Conservation (phyloP, 768 basidiomycete genomes). For the Trametes cinnabarina region DNA sequence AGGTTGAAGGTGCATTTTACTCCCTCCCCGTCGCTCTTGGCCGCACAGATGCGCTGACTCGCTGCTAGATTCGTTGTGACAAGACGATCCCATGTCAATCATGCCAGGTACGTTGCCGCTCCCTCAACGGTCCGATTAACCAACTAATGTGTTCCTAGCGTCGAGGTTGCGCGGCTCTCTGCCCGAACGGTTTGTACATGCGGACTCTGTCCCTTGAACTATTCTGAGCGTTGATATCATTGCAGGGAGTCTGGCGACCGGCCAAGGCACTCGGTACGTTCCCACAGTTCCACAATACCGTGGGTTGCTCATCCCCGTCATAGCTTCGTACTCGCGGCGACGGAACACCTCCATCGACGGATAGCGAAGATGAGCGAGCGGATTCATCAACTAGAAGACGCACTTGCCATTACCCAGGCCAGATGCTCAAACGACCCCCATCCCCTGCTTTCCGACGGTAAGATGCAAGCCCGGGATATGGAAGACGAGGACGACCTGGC, state of each 20-base stretch:
- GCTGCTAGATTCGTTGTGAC: constrained; percentile 76
- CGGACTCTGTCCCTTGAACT: not conserved
- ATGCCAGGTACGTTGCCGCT: constrained; percentile 50
- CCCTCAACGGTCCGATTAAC: not conserved
- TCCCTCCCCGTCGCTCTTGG: not conserved
- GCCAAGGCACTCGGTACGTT: constrained; percentile 66
- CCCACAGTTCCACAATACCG: not conserved
- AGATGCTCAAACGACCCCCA: constrained; percentile 52
- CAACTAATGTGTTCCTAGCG: constrained; percentile 37
- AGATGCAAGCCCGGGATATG: constrained; percentile 43
- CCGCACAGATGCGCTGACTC: not conserved
- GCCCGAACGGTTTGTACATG: constrained; percentile 59
- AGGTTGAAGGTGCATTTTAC: constrained; percentile 29
- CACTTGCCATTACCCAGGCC: constrained; percentile 57
- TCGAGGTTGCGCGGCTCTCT: constrained; percentile 65
- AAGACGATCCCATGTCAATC: constrained; percentile 80
- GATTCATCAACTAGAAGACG: constrained; percentile 68
- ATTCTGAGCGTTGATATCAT: not conserved
- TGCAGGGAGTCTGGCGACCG: constrained; percentile 71
- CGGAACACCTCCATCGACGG: constrained; percentile 62
- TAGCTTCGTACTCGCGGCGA: constrained; percentile 66
- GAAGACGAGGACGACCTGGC: constrained; percentile 31
- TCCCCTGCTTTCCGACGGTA: constrained; percentile 53
- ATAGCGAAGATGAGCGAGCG: constrained; percentile 65
- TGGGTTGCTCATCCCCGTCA: not conserved